These are phyloP conservation scores for Quillaja saponaria DNA, from an alignment of 306 rosid species.

Conservation along the genomic window DNA sequence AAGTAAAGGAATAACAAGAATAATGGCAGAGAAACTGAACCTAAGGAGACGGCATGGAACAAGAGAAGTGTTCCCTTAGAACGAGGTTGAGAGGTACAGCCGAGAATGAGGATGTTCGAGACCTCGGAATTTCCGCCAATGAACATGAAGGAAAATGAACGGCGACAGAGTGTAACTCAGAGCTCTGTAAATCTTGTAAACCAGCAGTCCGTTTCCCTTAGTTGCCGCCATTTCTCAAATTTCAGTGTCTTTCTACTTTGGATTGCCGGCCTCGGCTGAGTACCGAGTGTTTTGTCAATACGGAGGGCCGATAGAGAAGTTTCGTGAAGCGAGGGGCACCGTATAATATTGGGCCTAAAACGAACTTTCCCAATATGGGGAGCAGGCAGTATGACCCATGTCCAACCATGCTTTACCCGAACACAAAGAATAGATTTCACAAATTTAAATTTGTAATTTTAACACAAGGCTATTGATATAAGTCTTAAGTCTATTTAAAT, in stretches of 20 bases:
- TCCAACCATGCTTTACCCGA: too few species aligned
- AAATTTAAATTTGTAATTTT: too few species aligned
- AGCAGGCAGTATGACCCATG: too few species aligned
- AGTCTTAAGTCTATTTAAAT: too few species aligned
- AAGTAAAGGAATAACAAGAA: neutral
- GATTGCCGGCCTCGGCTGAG: too few species aligned
- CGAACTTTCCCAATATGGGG: too few species aligned
- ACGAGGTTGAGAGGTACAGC: constrained; percentile 64
- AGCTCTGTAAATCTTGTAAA: constrained; percentile 68
- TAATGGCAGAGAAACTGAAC: constrained; percentile 21
- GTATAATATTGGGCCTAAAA: too few species aligned
- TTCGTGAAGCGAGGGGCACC: too few species aligned
- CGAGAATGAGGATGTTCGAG: constrained; percentile 68
- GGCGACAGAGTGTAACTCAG: constrained; percentile 64
- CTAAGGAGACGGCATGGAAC: constrained; percentile 94
- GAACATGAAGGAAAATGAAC: constrained; percentile 58
- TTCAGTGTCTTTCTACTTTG: neutral
- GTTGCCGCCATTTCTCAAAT: constrained; percentile 39
- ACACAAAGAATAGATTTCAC: too few species aligned
- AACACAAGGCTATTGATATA: too few species aligned
- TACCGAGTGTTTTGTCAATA: too few species aligned
- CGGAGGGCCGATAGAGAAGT: too few species aligned
- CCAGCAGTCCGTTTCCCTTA: constrained; percentile 55
- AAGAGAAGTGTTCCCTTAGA: constrained; percentile 72
- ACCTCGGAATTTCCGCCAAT: constrained; percentile 64